These are phyloP conservation scores for Colletotrichum liaoningense DNA, from an alignment of 2,329 filamentous ascomycete genomes.

Conservation along the genomic window DNA sequence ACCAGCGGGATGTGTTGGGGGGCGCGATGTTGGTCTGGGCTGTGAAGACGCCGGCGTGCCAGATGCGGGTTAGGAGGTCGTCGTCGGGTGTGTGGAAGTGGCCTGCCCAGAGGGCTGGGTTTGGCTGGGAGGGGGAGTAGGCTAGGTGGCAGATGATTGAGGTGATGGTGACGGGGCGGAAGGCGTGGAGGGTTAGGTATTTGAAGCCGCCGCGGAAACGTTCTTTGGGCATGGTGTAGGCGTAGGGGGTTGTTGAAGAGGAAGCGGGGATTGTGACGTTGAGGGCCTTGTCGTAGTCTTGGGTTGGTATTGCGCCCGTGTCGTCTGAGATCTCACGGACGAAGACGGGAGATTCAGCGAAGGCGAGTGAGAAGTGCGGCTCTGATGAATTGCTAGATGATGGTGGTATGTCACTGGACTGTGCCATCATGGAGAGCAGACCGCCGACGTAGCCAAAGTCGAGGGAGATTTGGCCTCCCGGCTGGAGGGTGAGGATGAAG, in stretches of 20 bases:
- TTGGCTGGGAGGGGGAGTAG: constrained; percentile 48
- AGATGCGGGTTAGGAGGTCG: constrained; percentile 58
- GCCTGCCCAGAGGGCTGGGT: constrained; percentile 54
- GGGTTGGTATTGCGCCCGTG: constrained; percentile 37
- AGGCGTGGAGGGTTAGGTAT: constrained; percentile 51
- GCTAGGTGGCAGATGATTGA: constrained; percentile 43
- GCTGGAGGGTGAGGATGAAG: constrained; percentile 8
- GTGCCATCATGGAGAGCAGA: constrained; percentile 25
- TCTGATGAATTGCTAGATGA: neutral
- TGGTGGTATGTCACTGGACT: neutral
- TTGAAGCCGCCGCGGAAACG: constrained; percentile 56
- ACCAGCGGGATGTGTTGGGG: constrained; percentile 43
- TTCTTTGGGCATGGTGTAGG: constrained; percentile 41
- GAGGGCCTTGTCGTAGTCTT: constrained; percentile 40
- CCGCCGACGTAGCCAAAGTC: constrained; percentile 38
- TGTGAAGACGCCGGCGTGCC: constrained; percentile 56
- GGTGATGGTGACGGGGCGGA: constrained; percentile 39
- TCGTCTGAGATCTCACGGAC: constrained; percentile 41
- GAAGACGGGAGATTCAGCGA: constrained; percentile 39
- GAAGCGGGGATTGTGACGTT: constrained; percentile 34
- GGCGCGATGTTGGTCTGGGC: constrained; percentile 46
- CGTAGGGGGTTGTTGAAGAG: neutral
- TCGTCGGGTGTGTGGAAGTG: constrained; percentile 56
- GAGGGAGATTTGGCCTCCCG: constrained; percentile 33
- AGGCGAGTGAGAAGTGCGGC: constrained; percentile 39